A percentile compares a stretch with the other conserved stretches of the same genome.
phyloP scores from a whole-genome alignment of 2,329 filamentous ascomycete genomes.

The Kalaharituber pfeilii region DNA sequence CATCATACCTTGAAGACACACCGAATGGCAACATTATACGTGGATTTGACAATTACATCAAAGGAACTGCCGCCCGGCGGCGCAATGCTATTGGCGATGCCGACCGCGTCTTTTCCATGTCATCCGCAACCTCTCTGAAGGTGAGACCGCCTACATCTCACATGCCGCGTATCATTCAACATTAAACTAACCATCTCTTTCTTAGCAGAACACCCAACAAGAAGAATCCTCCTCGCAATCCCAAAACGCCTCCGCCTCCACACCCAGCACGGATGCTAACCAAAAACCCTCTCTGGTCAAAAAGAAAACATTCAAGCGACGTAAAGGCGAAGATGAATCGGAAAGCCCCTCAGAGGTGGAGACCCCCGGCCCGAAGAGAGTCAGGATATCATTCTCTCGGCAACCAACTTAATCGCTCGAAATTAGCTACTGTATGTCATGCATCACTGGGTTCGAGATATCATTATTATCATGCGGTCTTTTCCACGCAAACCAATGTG shows the following conservation, averaged over 20 bases:
- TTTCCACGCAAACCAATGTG: too few species aligned
- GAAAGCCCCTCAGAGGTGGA: conserved; percentile 23
- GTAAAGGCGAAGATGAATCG: conserved; percentile 22
- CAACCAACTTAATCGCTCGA: conserved; percentile 7
- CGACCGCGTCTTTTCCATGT: conserved; percentile 55
- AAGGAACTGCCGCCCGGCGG: conserved; percentile 54
- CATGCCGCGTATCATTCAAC: not conserved
- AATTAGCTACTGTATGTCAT: not conserved
- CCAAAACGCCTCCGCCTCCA: conserved; percentile 8
- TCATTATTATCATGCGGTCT: too few species aligned
- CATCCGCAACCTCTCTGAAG: conserved; percentile 39
- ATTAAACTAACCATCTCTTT: too few species aligned
- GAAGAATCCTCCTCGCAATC: conserved; percentile 9
- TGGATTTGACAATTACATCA: conserved; percentile 97
- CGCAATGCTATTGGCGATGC: conserved; percentile 48
- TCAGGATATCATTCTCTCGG: conserved; percentile 23
- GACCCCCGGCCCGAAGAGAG: conserved; percentile 22
- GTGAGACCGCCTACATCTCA: conserved; percentile 5
- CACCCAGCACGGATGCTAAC: conserved; percentile 5
- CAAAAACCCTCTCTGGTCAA: conserved; percentile 4
- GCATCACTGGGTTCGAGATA: not conserved
- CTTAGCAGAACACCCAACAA: conserved; percentile 9
- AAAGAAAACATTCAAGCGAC: conserved; percentile 12
- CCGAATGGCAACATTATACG: conserved; percentile 87
- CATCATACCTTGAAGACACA: conserved; percentile 77